These are phyloP conservation scores for Moricandia moricandioides DNA, from an alignment of 345 rosid species.

Conservation along the genomic window DNA sequence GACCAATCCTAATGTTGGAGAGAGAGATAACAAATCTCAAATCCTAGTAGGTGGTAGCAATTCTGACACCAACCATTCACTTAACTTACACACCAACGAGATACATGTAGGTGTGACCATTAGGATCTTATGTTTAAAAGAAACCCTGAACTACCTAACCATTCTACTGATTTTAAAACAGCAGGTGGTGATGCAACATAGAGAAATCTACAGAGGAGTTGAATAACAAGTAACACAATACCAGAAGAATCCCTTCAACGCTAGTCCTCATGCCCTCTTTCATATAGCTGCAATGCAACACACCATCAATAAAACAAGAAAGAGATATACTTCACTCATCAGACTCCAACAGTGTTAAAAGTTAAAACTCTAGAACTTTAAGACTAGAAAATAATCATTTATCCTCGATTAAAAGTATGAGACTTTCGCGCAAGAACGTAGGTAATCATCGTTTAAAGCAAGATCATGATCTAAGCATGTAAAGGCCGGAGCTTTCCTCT, in stretches of 20 bases:
- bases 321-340: slow-evolving; percentile 12
- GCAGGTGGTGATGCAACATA: background rate
- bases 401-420: too few relatives aligned
- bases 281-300: slow-evolving; percentile 71
- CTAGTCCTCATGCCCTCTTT: slow-evolving; percentile 98
- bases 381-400: too few relatives aligned
- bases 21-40: slow-evolving; percentile 1
- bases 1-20: background rate
- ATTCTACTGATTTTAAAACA: background rate
- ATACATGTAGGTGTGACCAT: background rate
- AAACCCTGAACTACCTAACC: background rate
- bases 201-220: background rate
- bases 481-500: slow-evolving; percentile 29
- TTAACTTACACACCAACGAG: slow-evolving; percentile 4
- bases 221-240: slow-evolving; percentile 31
- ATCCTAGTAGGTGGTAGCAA: background rate
- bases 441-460: background rate
- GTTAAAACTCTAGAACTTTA: background rate
- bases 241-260: slow-evolving; percentile 92
- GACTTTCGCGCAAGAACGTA: background rate
- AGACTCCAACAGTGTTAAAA: background rate
- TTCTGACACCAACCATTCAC: background rate
- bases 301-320: slow-evolving; percentile 8
- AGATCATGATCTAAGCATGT: slow-evolving; percentile 14
- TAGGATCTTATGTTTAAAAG: background rate